A percentile compares a stretch with the other conserved stretches of the same genome.
phyloP scores from a whole-genome alignment of 164 flowering plant species.

The Vitis cinerea region DNA sequence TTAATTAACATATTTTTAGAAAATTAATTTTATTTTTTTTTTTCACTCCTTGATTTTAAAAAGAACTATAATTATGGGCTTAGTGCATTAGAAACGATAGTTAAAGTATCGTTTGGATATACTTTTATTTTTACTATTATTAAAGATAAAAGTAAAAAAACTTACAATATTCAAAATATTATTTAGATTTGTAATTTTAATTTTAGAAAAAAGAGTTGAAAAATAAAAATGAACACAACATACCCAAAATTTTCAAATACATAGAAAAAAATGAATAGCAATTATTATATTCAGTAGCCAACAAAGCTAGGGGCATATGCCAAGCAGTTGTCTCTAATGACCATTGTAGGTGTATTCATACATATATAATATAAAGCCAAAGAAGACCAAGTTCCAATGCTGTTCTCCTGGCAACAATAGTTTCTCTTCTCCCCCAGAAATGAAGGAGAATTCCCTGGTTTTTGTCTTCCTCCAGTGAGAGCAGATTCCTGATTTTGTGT shows the following conservation, averaged over 20 bases:
- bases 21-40: no score
- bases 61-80: no score
- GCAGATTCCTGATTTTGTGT: constrained; percentile 39
- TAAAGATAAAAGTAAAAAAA: no score
- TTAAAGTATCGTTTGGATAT: no score
- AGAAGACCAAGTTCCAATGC: constrained; percentile 31
- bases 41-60: no score
- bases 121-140: no score
- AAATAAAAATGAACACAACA: neutral
- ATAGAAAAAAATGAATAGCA: neutral
- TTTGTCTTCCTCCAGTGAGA: constrained; percentile 49
- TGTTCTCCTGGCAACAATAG: constrained; percentile 10
- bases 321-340: constrained; percentile 1
- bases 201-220: neutral
- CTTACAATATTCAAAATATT: no score
- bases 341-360: constrained; percentile 18
- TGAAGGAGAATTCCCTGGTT: constrained; percentile 41
- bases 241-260: no score
- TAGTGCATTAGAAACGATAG: no score
- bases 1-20: no score
- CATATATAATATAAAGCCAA: constrained; percentile 26
- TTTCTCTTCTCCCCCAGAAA: constrained; percentile 24
- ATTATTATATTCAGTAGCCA: neutral
- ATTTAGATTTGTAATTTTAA: neutral
- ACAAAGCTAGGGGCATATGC: constrained; percentile 11